Conservation (phyloP, 1,284 basidiomycete genomes). For the Microbotryum violaceum region DNA sequence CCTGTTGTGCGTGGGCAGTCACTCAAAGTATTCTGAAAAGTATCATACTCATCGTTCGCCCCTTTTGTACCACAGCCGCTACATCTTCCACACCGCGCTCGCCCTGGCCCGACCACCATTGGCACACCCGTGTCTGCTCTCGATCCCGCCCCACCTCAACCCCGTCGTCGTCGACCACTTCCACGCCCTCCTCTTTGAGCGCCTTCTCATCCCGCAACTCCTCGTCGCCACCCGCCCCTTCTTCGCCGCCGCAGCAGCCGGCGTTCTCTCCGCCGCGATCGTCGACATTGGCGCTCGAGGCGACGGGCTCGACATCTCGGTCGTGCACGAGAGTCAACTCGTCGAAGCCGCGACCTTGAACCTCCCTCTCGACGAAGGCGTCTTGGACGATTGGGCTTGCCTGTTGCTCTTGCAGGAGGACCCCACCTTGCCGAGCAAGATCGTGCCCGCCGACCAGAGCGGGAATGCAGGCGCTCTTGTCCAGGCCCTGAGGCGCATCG, state of each 20-base stretch:
- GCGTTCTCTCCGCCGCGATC: constrained; percentile 64
- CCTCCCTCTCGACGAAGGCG: constrained; percentile 56
- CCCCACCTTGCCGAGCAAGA: constrained; percentile 22
- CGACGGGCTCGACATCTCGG: constrained; percentile 65
- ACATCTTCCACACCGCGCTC: constrained; percentile 69
- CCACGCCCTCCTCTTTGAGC: constrained; percentile 86
- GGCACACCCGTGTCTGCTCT: constrained; percentile 74
- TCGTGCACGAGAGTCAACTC: constrained; percentile 70
- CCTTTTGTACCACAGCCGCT: constrained; percentile 60
- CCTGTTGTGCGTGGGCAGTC: constrained; percentile 58
- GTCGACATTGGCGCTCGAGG: constrained; percentile 65
- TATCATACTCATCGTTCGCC: constrained; percentile 3
- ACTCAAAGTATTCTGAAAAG: background rate
- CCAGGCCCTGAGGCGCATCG: constrained; percentile 41
- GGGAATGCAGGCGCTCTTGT: constrained; percentile 11
- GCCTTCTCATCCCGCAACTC: constrained; percentile 85
- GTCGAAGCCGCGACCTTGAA: constrained; percentile 54
- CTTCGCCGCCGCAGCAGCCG: constrained; percentile 58
- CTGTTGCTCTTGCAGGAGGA: constrained; percentile 59
- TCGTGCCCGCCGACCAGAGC: constrained; percentile 8
- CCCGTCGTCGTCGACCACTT: constrained; percentile 63
- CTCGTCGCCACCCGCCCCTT: constrained; percentile 76
- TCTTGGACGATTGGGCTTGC: constrained; percentile 70
- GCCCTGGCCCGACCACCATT: constrained; percentile 74
- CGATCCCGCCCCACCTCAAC: constrained; percentile 62